Evolutionary conservation across 2,329 filamentous ascomycete genomes (phyloP).

Genomic region (Fusarium fujikuroi): DNA sequence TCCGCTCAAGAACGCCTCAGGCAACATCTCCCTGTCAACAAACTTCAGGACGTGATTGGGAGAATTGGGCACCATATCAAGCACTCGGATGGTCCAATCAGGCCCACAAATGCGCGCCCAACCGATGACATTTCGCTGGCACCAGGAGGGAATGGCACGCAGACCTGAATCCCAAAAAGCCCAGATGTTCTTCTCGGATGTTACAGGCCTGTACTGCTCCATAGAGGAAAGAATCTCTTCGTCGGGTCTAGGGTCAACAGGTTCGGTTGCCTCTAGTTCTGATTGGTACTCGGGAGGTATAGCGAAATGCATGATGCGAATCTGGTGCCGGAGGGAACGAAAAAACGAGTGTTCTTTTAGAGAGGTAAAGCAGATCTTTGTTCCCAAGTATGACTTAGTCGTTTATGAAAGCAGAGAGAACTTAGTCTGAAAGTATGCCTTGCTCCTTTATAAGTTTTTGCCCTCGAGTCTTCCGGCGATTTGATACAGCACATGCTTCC

Average conservation of each 20-base stretch:
- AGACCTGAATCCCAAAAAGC: neutral
- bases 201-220: neutral
- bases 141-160: neutral
- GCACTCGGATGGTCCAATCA: neutral
- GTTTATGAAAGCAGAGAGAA: too few relatives aligned
- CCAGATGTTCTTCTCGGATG: neutral
- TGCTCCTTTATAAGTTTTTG: neutral
- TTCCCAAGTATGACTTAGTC: neutral
- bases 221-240: neutral
- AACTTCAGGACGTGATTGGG: neutral
- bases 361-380: accelerated
- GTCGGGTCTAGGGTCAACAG: accelerated
- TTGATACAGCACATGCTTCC: neutral
- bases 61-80: neutral
- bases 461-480: accelerated
- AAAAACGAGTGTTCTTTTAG: neutral
- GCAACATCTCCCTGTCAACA: neutral
- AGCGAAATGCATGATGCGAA: neutral
- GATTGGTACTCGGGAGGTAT: neutral
- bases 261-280: neutral
- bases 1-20: neutral
- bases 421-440: too few relatives aligned
- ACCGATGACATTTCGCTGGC: neutral
- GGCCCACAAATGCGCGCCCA: neutral
- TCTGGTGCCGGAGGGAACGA: accelerated